Conservation (phyloP, 805 yeast genomes). For the Clavispora carvajalis region DNA sequence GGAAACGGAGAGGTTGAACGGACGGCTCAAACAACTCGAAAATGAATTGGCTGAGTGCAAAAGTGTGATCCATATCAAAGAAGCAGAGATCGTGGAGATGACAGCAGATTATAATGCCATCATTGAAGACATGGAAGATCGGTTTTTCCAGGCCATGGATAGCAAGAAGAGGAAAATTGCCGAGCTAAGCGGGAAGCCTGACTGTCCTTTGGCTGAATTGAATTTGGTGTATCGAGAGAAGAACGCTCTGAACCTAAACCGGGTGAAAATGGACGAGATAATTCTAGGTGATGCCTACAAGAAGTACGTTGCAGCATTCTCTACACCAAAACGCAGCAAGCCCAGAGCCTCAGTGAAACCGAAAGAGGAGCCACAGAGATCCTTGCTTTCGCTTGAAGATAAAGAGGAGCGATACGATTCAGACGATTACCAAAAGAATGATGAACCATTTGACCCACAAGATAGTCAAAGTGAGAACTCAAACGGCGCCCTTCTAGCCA, state of each 20-base stretch:
- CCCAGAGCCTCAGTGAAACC: neutral
- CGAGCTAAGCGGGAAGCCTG: constrained; percentile 9
- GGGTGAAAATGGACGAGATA: constrained; percentile 13
- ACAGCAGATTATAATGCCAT: constrained; percentile 11
- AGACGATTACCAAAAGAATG: too few relatives aligned
- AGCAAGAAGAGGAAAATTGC: constrained; percentile 11
- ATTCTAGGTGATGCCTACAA: constrained; percentile 6
- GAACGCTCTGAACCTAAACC: constrained; percentile 12
- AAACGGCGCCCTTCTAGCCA: too few relatives aligned
- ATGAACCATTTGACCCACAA: too few relatives aligned
- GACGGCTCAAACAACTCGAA: neutral
- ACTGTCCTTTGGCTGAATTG: constrained; percentile 6
- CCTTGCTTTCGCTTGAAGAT: neutral
- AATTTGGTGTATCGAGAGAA: constrained; percentile 9
- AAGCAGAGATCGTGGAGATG: constrained; percentile 10
- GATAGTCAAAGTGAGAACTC: too few relatives aligned
- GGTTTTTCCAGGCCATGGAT: constrained; percentile 14
- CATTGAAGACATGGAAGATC: constrained; percentile 13
- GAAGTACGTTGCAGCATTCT: constrained; percentile 3
- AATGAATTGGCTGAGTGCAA: neutral
- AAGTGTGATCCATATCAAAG: constrained; percentile 4
- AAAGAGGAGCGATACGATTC: neutral
- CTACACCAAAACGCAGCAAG: neutral
- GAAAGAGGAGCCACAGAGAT: constrained; percentile 2
- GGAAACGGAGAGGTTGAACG: constrained; percentile 5